Evolutionary conservation across 768 basidiomycete species (phyloP).

Genomic region (Russula olivacea): DNA sequence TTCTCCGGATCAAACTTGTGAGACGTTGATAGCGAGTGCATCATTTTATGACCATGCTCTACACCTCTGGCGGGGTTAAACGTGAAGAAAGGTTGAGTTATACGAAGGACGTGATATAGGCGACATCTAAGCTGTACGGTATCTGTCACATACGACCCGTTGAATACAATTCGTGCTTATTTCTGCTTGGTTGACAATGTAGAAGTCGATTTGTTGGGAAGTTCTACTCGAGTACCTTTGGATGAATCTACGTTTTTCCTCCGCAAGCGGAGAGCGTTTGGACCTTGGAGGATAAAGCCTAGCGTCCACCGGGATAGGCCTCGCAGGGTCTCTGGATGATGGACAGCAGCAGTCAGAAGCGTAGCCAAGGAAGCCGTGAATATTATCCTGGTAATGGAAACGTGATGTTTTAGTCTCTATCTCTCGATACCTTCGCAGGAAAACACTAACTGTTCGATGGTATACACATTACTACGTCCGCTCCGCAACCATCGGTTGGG

Average conservation of each 20-base stretch:
- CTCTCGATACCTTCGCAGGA: background rate
- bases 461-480: constrained; percentile 36
- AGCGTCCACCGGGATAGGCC: constrained; percentile 71
- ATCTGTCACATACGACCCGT: constrained; percentile 1
- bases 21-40: constrained; percentile 71
- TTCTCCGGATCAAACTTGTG: constrained; percentile 28
- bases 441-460: constrained; percentile 50
- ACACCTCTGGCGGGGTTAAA: constrained; percentile 72
- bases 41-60: constrained; percentile 93
- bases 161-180: background rate
- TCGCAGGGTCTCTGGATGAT: constrained; percentile 59
- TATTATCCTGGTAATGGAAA: constrained; percentile 38
- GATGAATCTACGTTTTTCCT: constrained; percentile 3
- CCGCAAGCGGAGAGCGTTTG: constrained; percentile 46
- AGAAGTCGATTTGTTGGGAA: constrained; percentile 13
- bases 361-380: constrained; percentile 62
- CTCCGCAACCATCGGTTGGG: constrained; percentile 48
- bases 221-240: constrained; percentile 24
- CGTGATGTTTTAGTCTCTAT: constrained; percentile 2
- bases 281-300: constrained; percentile 58
- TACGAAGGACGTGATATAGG: background rate
- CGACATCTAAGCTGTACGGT: constrained; percentile 5
- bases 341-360: constrained; percentile 56
- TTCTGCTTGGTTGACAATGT: background rate
- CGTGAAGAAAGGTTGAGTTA: background rate